Conservation (phyloP, 2,329 filamentous ascomycete genomes). For the Aspergillus sp. region DNA sequence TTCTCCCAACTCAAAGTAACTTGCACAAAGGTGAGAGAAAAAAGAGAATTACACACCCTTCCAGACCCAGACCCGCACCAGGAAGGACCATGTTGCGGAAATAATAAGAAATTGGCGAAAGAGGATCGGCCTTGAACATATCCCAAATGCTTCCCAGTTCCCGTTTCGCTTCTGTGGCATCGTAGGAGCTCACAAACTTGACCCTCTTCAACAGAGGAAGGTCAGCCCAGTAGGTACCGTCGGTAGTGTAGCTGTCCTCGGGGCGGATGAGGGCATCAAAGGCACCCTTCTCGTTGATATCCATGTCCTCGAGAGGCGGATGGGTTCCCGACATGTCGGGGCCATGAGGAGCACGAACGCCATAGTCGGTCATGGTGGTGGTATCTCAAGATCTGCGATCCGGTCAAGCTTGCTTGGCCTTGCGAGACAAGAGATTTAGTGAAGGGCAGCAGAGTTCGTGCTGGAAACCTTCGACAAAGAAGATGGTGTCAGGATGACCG, state of each 20-base stretch:
- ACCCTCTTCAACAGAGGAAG: conserved; percentile 65
- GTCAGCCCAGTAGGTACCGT: conserved; percentile 92
- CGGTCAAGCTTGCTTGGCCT: not conserved
- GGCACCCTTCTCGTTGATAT: conserved; percentile 53
- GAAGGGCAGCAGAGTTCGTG: no score
- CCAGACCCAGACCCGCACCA: conserved; percentile 84
- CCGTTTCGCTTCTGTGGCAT: conserved; percentile 62
- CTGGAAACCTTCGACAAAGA: conserved; percentile 2
- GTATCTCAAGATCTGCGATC: not conserved
- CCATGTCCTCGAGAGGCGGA: conserved; percentile 48
- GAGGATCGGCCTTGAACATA: conserved; percentile 83
- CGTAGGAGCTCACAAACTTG: conserved; percentile 70
- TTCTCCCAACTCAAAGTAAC: not conserved
- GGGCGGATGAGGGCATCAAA: conserved; percentile 81
- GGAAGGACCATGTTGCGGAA: conserved; percentile 87
- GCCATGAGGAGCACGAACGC: conserved; percentile 42
- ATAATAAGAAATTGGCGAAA: conserved; percentile 81
- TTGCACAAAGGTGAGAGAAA: not conserved
- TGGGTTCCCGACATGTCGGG: conserved; percentile 44
- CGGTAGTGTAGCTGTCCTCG: conserved; percentile 77
- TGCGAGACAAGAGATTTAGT: no score
- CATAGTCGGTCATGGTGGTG: conserved; percentile 32
- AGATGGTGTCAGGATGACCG: conserved; percentile 2
- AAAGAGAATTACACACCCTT: conserved; percentile 53
- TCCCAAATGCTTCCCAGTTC: conserved; percentile 65